These are phyloP conservation scores for Penicillium oxalicum DNA, from an alignment of 2,329 filamentous ascomycete genomes.

Conservation along the genomic window DNA sequence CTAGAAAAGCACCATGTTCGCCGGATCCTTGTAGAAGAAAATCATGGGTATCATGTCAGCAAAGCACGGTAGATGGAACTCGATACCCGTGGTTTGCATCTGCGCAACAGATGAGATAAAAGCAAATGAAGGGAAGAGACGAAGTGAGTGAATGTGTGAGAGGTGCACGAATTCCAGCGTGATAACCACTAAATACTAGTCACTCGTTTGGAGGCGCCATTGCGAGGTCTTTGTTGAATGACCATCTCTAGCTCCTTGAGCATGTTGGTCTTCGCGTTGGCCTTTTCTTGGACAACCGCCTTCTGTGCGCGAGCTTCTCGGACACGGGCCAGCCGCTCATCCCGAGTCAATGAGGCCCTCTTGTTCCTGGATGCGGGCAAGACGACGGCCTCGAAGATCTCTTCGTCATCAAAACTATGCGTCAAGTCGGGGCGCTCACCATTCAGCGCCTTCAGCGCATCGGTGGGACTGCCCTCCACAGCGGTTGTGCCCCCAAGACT, in stretches of 20 bases:
- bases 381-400: constrained; percentile 88
- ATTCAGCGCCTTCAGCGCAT: constrained; percentile 72
- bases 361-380: constrained; percentile 58
- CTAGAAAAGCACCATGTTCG: constrained; percentile 25
- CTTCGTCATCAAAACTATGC: constrained; percentile 51
- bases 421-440: constrained; percentile 51
- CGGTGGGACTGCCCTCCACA: constrained; percentile 54
- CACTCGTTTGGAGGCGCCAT: constrained; percentile 37
- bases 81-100: neutral
- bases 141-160: neutral
- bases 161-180: neutral
- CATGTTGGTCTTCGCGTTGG: constrained; percentile 82
- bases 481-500: constrained; percentile 43
- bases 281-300: constrained; percentile 63
- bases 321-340: constrained; percentile 82
- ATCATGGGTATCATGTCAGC: constrained; percentile 27
- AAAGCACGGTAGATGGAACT: neutral
- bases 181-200: constrained; percentile 37
- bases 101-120: neutral
- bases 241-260: constrained; percentile 87
- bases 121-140: neutral
- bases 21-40: constrained; percentile 28
- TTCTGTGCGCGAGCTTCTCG: constrained; percentile 77
- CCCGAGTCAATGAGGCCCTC: constrained; percentile 65
- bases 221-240: constrained; percentile 56